Conservation (phyloP, 2,329 filamentous ascomycete species). For the Celoporthe dispersa region DNA sequence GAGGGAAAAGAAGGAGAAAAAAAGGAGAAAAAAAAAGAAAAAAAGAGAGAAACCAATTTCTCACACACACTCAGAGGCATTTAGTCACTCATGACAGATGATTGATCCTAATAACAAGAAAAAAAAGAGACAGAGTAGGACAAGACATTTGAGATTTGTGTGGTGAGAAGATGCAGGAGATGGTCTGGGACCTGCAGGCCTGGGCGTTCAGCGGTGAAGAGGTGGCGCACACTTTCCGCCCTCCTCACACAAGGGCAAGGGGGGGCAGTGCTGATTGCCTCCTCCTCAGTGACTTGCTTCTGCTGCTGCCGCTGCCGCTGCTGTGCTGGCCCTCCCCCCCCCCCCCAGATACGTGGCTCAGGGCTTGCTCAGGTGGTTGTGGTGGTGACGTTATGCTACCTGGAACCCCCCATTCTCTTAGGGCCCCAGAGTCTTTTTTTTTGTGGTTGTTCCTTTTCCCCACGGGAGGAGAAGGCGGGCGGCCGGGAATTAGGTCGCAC, state of each 20-base stretch:
- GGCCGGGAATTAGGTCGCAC: background rate
- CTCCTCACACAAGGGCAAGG: background rate
- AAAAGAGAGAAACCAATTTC: no score
- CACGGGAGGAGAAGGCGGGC: background rate
- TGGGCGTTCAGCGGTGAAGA: background rate
- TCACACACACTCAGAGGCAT: background rate
- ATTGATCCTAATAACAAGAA: background rate
- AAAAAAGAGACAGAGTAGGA: background rate
- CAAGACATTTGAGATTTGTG: background rate
- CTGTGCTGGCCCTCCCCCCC: no score
- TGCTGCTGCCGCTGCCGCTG: background rate
- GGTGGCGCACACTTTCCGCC: background rate
- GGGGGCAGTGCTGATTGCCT: background rate
- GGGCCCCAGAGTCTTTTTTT: background rate
- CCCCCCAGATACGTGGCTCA: background rate
- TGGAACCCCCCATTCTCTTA: background rate
- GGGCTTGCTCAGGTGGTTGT: background rate
- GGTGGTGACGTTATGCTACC: constrained; percentile 10
- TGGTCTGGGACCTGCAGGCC: background rate
- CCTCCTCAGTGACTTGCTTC: background rate
- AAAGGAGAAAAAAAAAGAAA: no score
- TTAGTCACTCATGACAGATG: background rate
- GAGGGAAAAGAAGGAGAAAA: background rate
- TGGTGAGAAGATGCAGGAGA: background rate
- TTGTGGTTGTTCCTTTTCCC: constrained; percentile 2